phyloP scores from a whole-genome alignment of 2,329 filamentous ascomycete genomes.

The Colletotrichum siamense region DNA sequence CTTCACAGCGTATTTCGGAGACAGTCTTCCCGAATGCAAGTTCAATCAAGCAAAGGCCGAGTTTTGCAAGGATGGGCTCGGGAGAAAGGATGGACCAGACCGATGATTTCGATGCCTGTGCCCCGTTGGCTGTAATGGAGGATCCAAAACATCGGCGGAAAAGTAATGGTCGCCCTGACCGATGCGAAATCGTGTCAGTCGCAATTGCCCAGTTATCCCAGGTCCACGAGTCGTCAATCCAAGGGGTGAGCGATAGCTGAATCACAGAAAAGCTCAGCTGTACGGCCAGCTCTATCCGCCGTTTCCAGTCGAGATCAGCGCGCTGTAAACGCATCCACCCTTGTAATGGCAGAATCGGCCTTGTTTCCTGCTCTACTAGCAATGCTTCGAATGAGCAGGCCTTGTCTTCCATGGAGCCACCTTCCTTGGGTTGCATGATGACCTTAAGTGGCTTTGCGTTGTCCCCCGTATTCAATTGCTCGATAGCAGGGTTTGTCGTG shows the following conservation, averaged over 20 bases:
- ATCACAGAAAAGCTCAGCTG: not conserved
- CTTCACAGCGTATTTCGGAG: not conserved
- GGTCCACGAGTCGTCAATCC: not conserved
- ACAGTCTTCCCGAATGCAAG: not conserved
- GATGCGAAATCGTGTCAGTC: not conserved
- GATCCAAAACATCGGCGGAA: not conserved
- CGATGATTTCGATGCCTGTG: not conserved
- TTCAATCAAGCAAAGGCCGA: not conserved
- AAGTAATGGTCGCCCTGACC: not conserved
- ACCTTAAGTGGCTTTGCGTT: not conserved
- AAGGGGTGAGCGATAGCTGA: not conserved
- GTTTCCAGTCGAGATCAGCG: not conserved
- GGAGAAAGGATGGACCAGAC: not conserved
- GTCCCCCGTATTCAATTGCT: not conserved
- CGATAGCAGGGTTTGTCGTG: not conserved
- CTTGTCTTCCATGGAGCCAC: not conserved
- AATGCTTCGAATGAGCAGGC: not conserved
- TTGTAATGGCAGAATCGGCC: not conserved
- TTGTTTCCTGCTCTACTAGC: not conserved
- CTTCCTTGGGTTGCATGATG: not conserved
- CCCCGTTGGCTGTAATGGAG: accelerated
- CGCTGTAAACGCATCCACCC: not conserved
- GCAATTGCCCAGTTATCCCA: not conserved
- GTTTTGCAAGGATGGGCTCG: not conserved
- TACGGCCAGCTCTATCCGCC: not conserved